A percentile compares a stretch with the other conserved stretches of the same genome.
These are phyloP conservation scores for Bolboschoenus planiculmis DNA, from an alignment of 176 grass and related monocot genomes.

Conservation along the genomic window DNA sequence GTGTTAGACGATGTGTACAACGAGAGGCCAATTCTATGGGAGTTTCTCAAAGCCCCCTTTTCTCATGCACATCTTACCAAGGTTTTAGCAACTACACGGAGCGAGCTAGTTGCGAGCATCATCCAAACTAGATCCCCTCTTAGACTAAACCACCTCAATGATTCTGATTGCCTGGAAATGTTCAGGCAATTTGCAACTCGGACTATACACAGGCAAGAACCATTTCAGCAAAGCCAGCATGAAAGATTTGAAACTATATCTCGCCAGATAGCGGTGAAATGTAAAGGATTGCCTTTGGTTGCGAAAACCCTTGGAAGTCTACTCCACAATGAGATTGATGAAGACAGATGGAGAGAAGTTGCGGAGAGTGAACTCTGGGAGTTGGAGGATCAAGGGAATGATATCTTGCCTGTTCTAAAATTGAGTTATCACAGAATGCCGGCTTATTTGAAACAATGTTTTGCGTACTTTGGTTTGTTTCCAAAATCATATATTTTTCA, in stretches of 20 bases:
- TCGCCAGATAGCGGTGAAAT: conserved; percentile 7
- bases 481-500: conserved; percentile 17
- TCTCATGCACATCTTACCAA: background rate
- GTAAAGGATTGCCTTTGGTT: conserved; percentile 29
- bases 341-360: conserved; percentile 21
- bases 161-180: background rate
- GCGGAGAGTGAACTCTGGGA: conserved; percentile 34
- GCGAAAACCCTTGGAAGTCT: conserved; percentile 27
- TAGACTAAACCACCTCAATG: background rate
- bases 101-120: conserved; percentile 11
- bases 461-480: conserved; percentile 14
- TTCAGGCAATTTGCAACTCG: conserved; percentile 6
- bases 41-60: background rate
- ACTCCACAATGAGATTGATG: conserved; percentile 13
- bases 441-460: conserved; percentile 11
- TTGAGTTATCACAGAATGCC: conserved; percentile 32
- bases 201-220: background rate
- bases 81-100: conserved; percentile 33
- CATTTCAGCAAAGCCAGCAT: background rate
- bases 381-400: background rate
- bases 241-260: background rate
- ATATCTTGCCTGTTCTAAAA: conserved; percentile 25
- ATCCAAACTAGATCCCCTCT: conserved; percentile 20
- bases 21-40: conserved; percentile 25
- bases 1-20: conserved; percentile 25